Base-by-base conservation (phyloP, 164 flowering plant genomes). In the Nelumbo lutea region DNA sequence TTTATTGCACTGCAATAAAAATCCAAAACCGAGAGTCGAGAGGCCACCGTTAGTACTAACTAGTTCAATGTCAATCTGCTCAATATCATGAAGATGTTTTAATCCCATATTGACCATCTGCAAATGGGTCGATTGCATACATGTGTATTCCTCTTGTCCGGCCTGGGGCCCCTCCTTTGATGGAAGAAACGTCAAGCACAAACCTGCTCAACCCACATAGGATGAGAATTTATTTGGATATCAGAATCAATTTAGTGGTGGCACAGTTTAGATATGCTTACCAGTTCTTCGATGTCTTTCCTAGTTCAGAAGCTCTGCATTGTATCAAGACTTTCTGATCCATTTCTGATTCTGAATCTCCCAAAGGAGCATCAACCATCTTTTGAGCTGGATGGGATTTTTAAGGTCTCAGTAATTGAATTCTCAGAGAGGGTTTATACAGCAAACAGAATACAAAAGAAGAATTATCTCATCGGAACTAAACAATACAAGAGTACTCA, bases 161-260 rank as follows among this genome's bases (percentile, higher is more conserved):
- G 27, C 92, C 91, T 3, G 96, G 98, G 11, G 96, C 92, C 15
- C 98, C 97, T 55, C 96, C 97, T 75, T 83, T 87, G n/a, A 89
- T 76, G 2, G 87, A 81, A 64, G 94, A 87, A 15, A 83, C 81
- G 72, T 91, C 96, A 75, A 95, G 78, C 62, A 82, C 79, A 76
- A 85, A 79, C 82, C 97, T 94, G 84, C 70, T 74, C 42, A 58
- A 58, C 44, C 40, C 27, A 63, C 7, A 43, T n/a, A 38, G 15
- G 1, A 67, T 57, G 39, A 2, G 56, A 13, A 14, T 42, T 13
- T 48, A 52, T 41, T 3, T 41, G 48, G 6, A 46, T 55, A 43
- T 64, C 46, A 11, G 14, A 46, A 57, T 39, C 64, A 6, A 7
- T 10, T 68, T 14, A 40, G 11, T 57, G 27, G 46, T 38, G 43